A percentile compares a stretch with the other conserved stretches of the same genome.
These are phyloP conservation scores for Moricandia moricandioides DNA, from an alignment of 345 rosid species.

Conservation along the genomic window DNA sequence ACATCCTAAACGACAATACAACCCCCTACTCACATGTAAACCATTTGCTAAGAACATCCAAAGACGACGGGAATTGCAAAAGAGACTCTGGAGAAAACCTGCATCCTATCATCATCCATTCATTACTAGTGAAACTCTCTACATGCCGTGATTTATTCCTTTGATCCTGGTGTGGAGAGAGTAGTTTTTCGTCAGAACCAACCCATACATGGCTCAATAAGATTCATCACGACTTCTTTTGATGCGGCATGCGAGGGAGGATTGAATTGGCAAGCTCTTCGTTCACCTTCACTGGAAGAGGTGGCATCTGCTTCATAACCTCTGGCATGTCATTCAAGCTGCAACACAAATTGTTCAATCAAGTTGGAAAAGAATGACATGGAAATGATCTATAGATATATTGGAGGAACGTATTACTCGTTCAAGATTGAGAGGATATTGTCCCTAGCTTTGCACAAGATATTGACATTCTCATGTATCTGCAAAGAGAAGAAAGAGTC, in stretches of 20 bases:
- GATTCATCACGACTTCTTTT: conserved; percentile 45
- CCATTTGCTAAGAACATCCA: conserved; percentile 20
- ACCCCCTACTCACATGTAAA: conserved; percentile 29
- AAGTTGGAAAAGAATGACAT: not conserved
- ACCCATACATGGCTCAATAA: not conserved
- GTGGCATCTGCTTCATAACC: conserved; percentile 88
- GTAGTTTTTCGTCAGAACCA: conserved; percentile 10
- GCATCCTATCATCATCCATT: conserved; percentile 27
- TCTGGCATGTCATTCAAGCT: conserved; percentile 83
- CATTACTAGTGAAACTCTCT: conserved; percentile 18
- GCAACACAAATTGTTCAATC: conserved; percentile 29
- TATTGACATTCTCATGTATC: conserved; percentile 61
- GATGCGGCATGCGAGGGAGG: conserved; percentile 55
- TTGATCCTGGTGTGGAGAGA: conserved; percentile 12
- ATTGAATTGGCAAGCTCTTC: conserved; percentile 72
- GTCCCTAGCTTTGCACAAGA: conserved; percentile 64
- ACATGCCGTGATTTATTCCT: conserved; percentile 20
- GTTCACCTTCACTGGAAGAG: conserved; percentile 72
- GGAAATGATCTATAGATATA: conserved; percentile 1
- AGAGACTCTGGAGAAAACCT: conserved; percentile 10
- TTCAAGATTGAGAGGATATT: conserved; percentile 67
- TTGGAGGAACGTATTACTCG: conserved; percentile 46
- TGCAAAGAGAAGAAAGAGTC: conserved; percentile 35
- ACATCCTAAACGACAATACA: conserved; percentile 37
- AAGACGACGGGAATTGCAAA: conserved; percentile 4